Evolutionary conservation across 2,329 filamentous ascomycete species (phyloP), one percentile per base, ranked within the genome.

Genomic region (Fusarium sp.): DNA sequence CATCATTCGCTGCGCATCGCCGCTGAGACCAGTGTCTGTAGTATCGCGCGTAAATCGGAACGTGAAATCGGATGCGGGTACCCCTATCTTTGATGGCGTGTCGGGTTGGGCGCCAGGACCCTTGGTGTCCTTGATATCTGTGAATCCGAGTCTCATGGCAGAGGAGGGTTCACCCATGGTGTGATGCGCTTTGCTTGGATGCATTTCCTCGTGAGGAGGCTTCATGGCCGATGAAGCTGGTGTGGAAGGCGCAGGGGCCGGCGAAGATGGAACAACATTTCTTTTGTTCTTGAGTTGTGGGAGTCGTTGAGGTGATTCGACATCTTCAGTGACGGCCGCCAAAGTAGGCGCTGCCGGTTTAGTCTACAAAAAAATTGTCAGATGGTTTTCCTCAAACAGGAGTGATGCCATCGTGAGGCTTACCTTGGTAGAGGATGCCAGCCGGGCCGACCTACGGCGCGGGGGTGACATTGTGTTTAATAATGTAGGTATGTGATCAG

Each of bases 201-300:
- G 95, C 95, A 98, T 98, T 79, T 97, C 94, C 64, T 90, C 89
- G 70, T 87, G 86, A 50, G 91, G 84, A 25, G 93, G 92, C 82
- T 92, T 91, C 72, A 91, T 83, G 8, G 89, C 86, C 6, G 89
- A 89, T 16, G 86, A 87, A 42, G 88, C 88, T 8, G 94, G 94
- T 3, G 92, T 91, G 29, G 76, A 77, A 6, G 82, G 82, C 51
- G 74, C 73, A 40, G 83, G 77, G 53, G 74, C 72, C 46, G 75
- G 76, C 62, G 81, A 82, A 22, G 82, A 81, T 63, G 77, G 76
- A 54, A 76, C 71, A 61, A 78, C 72, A 73, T 80, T 70, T 49
- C 74, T 69, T 62, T 73, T 77, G 51, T 76, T 66, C 60, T 74
- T 77, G 54, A 73, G 75, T 44, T 72, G 70, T 27, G 61, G 66